Evolutionary conservation across 345 rosid genomes (phyloP), one percentile per base, ranked within the genome.

Genomic region (Mallotus nudiflorus): DNA sequence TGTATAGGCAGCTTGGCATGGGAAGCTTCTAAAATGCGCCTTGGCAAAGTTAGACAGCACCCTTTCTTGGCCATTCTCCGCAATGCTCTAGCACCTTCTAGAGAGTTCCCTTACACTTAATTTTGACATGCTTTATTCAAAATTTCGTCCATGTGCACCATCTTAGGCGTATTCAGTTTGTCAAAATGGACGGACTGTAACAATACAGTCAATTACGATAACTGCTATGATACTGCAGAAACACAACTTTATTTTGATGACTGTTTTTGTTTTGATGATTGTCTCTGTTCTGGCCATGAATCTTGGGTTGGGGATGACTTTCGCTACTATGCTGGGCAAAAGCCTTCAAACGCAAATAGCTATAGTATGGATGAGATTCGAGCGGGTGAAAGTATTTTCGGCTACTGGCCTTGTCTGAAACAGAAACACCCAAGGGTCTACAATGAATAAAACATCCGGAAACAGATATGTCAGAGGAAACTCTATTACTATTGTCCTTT

Each of bases 341-440:
- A 72, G 57, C 58, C 40, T 10, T 48, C 48, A 20, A 45, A 28
- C 45, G 14, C 37, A 5, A 12, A 44, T 15, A 57, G 53, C 51
- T 68, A 59, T 37, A 48, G 66, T 53, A 39, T 12, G 8, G 67
- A 80, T 54, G 75, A 70, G 24, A 5, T 56, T 24, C 73, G 42
- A 27, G 16, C 69, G 46, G 76, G 58, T 25, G 78, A 74, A 72
- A 68, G 73, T 44, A 55, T 80, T 29, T 78, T 76, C 4, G 75
- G 80, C 72, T 74, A 78, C 63, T 78, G 80, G 81, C 84, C 85
- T 44, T 82, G 81, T 74, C 19, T 80, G 81, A 54, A n/a, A 8
- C 74, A 39, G 57, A 53, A 57, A 65, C 59, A 65, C 39, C 73
- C 2, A 9, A 37, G 13, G 25, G 39, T 20, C 52, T 57, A 5